Evolutionary conservation across 371 early-diverging fungal species (phyloP).

Genomic region (Mortierella sp.): DNA sequence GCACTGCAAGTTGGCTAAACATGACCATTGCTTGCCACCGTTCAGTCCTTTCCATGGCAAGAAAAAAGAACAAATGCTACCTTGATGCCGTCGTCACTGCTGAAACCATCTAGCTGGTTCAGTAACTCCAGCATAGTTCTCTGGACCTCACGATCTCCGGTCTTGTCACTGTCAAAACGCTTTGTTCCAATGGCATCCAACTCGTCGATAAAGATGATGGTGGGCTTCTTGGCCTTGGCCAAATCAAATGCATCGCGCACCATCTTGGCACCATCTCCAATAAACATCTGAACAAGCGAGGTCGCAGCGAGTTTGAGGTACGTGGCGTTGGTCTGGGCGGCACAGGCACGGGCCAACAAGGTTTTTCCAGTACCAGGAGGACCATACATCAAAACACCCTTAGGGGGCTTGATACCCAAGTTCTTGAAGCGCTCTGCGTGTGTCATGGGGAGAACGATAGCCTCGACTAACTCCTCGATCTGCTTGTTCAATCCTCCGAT

Average conservation of each 20-base stretch:
- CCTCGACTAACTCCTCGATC: slow-evolving; percentile 99
- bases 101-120: slow-evolving; percentile 99
- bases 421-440: slow-evolving; percentile 97
- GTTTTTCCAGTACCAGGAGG: slow-evolving; percentile 99
- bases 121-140: slow-evolving; percentile 99
- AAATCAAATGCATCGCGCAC: slow-evolving; percentile 99
- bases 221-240: slow-evolving; percentile 99
- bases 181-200: slow-evolving; percentile 99
- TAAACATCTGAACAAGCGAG: slow-evolving; percentile 99
- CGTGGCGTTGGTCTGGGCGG: slow-evolving; percentile 97
- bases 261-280: slow-evolving; percentile 99
- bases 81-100: slow-evolving; percentile 97
- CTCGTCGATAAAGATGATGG: slow-evolving; percentile 99
- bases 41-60: background rate
- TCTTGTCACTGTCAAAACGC: slow-evolving; percentile 98
- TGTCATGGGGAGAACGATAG: slow-evolving; percentile 98
- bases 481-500: slow-evolving; percentile 99
- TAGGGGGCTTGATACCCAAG: slow-evolving; percentile 98
- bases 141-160: slow-evolving; percentile 99
- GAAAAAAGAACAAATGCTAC: slow-evolving; percentile 51
- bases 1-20: background rate
- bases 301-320: slow-evolving; percentile 99
- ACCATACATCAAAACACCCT: slow-evolving; percentile 99
- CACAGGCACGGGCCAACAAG: slow-evolving; percentile 98
- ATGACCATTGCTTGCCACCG: background rate